Conservation (phyloP, 2,329 filamentous ascomycete species). For the Graphium sp. region DNA sequence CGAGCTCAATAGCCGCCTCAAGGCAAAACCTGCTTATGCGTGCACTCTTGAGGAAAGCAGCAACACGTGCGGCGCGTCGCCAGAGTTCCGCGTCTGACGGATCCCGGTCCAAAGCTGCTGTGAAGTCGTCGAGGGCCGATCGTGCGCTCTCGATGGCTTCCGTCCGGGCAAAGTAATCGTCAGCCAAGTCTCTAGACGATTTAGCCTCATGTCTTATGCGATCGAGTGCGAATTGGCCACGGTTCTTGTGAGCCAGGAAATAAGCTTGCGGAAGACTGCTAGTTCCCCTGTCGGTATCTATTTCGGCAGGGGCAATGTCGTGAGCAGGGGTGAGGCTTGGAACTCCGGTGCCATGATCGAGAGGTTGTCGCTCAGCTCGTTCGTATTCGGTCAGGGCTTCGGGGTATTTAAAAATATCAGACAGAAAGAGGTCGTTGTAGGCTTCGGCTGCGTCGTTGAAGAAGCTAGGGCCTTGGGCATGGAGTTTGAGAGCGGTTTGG, state of each 20-base stretch:
- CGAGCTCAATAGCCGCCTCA: conserved; percentile 49
- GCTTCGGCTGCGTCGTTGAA: conserved; percentile 65
- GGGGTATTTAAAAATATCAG: conserved; percentile 85
- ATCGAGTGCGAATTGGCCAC: conserved; percentile 84
- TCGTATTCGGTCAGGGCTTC: conserved; percentile 77
- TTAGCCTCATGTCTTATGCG: conserved; percentile 36
- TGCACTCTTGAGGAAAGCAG: conserved; percentile 36
- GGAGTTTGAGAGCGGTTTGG: conserved; percentile 76
- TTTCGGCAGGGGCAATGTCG: no score
- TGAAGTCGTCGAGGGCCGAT: conserved; percentile 37
- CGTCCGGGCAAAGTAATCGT: conserved; percentile 17
- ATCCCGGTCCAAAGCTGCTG: conserved; percentile 42
- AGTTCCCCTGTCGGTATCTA: conserved; percentile 56
- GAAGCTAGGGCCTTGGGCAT: conserved; percentile 66
- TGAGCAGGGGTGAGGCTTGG: conserved; percentile 5
- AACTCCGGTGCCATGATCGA: conserved; percentile 15
- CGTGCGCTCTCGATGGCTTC: conserved; percentile 19
- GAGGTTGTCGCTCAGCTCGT: conserved; percentile 41
- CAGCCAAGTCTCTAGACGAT: conserved; percentile 9
- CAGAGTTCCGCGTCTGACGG: conserved; percentile 52
- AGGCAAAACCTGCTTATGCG: conserved; percentile 44
- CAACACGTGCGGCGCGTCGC: conserved; percentile 41
- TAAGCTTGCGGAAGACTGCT: conserved; percentile 78
- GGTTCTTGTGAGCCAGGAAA: conserved; percentile 89
- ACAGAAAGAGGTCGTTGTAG: conserved; percentile 72